These are phyloP conservation scores for Diplocarpon rosae DNA, from an alignment of 2,329 filamentous ascomycete species.

Conservation along the genomic window DNA sequence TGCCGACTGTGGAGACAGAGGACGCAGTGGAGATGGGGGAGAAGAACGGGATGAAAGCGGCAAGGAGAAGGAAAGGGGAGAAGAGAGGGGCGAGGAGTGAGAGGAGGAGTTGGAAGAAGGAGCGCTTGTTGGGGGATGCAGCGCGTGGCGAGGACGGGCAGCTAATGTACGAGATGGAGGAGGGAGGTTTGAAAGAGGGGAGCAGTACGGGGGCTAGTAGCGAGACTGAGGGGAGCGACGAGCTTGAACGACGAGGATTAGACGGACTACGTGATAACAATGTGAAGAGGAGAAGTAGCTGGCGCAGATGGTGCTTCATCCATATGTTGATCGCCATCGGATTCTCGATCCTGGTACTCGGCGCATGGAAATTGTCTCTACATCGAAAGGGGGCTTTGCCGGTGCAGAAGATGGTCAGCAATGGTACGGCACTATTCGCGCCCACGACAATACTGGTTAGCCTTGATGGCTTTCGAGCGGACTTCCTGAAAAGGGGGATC, in stretches of 20 bases:
- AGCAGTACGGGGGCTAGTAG: slow-evolving; percentile 52
- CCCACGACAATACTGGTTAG: slow-evolving; percentile 92
- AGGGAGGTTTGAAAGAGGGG: slow-evolving; percentile 59
- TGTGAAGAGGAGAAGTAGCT: slow-evolving; percentile 39
- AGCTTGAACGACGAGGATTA: slow-evolving; percentile 44
- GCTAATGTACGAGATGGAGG: slow-evolving; percentile 86
- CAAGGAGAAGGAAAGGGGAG: slow-evolving; percentile 2
- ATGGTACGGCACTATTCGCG: slow-evolving; percentile 80
- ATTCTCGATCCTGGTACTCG: slow-evolving; percentile 43
- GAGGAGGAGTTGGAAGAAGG: slow-evolving; percentile 38
- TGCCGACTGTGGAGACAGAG: slow-evolving; percentile 13
- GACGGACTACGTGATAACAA: slow-evolving; percentile 36
- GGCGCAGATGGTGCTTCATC: slow-evolving; percentile 43
- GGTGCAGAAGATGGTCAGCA: slow-evolving; percentile 42
- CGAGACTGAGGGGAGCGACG: slow-evolving; percentile 48
- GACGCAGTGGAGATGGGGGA: not conserved
- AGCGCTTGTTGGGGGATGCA: slow-evolving; percentile 40
- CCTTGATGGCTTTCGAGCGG: slow-evolving; percentile 86
- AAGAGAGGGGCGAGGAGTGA: slow-evolving; percentile 41
- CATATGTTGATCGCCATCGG: slow-evolving; percentile 40
- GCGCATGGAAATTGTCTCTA: slow-evolving; percentile 48
- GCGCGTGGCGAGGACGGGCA: slow-evolving; percentile 57
- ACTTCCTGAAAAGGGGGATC: slow-evolving; percentile 74
- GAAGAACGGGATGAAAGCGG: not conserved
- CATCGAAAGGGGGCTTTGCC: slow-evolving; percentile 30